Conservation (phyloP, 2,329 filamentous ascomycete genomes). For the Aureobasidium sp. region DNA sequence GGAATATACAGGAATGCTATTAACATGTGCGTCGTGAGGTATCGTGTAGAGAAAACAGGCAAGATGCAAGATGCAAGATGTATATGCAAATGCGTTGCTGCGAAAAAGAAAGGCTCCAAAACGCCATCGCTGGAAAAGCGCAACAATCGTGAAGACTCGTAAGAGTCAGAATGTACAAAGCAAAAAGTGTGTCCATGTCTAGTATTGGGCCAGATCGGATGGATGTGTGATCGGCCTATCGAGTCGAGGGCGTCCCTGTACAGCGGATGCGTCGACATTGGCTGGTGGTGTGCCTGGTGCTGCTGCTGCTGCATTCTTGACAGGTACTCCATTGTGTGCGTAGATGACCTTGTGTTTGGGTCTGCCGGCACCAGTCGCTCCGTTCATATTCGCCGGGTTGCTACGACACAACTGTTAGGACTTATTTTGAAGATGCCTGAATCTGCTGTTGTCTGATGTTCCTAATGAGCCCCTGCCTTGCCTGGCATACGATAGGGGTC, state of each 20-base stretch:
- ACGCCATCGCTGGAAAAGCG: slow-evolving; percentile 1
- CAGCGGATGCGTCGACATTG: neutral
- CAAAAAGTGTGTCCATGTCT: neutral
- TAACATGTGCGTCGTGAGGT: neutral
- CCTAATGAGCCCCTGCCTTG: slow-evolving; percentile 2
- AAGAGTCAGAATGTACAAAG: neutral
- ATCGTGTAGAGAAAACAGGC: neutral
- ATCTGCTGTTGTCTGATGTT: neutral
- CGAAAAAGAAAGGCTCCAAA: neutral
- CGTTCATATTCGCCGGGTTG: neutral
- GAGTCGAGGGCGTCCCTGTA: neutral
- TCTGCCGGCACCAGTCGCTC: neutral
- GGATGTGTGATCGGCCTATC: neutral
- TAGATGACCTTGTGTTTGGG: slow-evolving; percentile 5
- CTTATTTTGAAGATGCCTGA: neutral
- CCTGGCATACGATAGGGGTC: neutral
- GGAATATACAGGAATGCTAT: too few relatives aligned
- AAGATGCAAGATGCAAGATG: neutral
- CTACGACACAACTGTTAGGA: neutral
- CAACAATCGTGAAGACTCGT: neutral
- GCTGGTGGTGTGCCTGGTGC: neutral
- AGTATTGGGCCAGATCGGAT: neutral
- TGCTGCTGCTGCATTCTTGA: too few relatives aligned
- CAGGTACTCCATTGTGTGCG: neutral
- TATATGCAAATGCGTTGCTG: neutral